A percentile compares a stretch with the other conserved stretches of the same genome.
phyloP scores from a whole-genome alignment of 2,329 filamentous ascomycete genomes.

The Alternaria infectoria region DNA sequence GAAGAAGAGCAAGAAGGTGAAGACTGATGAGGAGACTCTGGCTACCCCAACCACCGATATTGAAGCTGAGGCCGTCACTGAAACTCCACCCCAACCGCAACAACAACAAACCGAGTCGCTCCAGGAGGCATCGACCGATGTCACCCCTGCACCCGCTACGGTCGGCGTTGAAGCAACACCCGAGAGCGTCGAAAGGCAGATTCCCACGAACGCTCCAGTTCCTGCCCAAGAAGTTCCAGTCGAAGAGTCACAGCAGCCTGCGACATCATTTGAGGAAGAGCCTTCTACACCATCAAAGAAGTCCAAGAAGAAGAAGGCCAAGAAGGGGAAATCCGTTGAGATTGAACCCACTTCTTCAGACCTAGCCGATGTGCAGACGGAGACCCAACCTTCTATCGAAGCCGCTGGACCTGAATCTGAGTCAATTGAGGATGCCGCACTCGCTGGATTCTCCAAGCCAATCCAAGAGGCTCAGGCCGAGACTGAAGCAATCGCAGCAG shows the following conservation, averaged over 20 bases:
- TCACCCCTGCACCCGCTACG: background rate
- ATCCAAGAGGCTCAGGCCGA: background rate
- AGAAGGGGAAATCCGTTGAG: conserved; percentile 16
- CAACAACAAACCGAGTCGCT: background rate
- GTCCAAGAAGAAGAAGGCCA: conserved; percentile 48
- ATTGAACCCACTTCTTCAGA: background rate
- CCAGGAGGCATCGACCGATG: background rate
- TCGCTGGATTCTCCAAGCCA: background rate
- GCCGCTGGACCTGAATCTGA: background rate
- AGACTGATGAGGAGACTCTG: conserved; percentile 3
- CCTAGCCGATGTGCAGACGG: background rate
- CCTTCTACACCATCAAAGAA: conserved; percentile 48
- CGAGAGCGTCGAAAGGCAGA: background rate
- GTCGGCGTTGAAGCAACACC: background rate
- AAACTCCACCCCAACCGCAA: background rate
- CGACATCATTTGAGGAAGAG: conserved; percentile 13
- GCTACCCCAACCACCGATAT: background rate
- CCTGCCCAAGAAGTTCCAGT: background rate
- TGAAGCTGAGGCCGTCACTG: background rate
- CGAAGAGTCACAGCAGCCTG: conserved; percentile 4
- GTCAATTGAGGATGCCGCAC: background rate
- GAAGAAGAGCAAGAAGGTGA: conserved; percentile 34
- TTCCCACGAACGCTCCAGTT: background rate
- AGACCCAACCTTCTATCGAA: background rate
- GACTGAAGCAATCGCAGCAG: background rate